Evolutionary conservation across 257 asterid species (phyloP).

Genomic region (Misopates orontium): DNA sequence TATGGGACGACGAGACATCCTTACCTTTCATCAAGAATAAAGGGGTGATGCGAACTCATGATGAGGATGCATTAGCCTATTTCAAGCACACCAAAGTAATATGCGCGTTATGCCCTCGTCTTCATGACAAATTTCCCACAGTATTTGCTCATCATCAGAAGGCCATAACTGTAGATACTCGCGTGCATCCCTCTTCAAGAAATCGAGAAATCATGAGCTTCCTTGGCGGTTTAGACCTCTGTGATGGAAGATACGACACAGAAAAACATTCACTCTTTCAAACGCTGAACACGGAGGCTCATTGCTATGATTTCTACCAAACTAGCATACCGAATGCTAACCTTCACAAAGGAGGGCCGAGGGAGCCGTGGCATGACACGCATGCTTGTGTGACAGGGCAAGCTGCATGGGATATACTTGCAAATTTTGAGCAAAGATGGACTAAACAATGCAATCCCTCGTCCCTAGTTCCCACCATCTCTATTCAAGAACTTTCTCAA

Average conservation of each 20-base stretch:
- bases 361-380: slow-evolving; percentile 95
- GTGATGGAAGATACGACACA: slow-evolving; percentile 91
- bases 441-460: slow-evolving; percentile 73
- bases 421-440: slow-evolving; percentile 91
- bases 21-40: slow-evolving; percentile 72
- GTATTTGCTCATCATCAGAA: slow-evolving; percentile 88
- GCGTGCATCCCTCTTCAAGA: slow-evolving; percentile 42
- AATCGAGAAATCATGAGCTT: slow-evolving; percentile 72
- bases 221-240: slow-evolving; percentile 84
- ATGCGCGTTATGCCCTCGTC: slow-evolving; percentile 69
- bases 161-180: slow-evolving; percentile 57
- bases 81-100: slow-evolving; percentile 75
- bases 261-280: slow-evolving; percentile 71
- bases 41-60: slow-evolving; percentile 88
- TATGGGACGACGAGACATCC: slow-evolving; percentile 92
- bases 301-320: slow-evolving; percentile 77
- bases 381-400: slow-evolving; percentile 76
- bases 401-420: slow-evolving; percentile 68
- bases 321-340: slow-evolving; percentile 76
- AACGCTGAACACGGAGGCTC: slow-evolving; percentile 76
- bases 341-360: slow-evolving; percentile 87
- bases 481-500: slow-evolving; percentile 55
- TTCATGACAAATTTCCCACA: slow-evolving; percentile 71
- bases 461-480: slow-evolving; percentile 43
- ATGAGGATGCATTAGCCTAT: slow-evolving; percentile 66